A percentile compares a stretch with the other conserved stretches of the same genome.
Conservation (phyloP, 2,329 filamentous ascomycete genomes). For the Colletotrichum lini region DNA sequence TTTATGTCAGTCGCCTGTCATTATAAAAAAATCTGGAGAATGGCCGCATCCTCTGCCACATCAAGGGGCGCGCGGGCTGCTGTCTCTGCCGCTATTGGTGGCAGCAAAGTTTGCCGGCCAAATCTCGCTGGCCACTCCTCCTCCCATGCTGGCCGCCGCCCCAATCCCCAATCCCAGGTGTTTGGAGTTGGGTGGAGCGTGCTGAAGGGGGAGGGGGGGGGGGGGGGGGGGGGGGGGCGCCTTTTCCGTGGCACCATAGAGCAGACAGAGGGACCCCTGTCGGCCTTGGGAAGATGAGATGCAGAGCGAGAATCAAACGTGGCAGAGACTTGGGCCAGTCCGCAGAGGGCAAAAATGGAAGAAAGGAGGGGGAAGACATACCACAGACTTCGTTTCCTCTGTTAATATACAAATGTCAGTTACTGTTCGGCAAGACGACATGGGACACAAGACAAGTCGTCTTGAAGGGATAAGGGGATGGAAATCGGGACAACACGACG, state of each 20-base stretch:
- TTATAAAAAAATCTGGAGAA: background rate
- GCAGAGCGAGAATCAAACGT: too few relatives aligned
- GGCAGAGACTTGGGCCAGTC: background rate
- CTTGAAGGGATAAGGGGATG: background rate
- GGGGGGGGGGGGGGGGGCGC: background rate
- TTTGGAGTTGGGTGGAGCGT: conserved; percentile 24
- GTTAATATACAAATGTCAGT: conserved; percentile 29
- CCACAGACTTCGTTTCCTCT: conserved; percentile 63
- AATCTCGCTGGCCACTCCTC: conserved; percentile 12
- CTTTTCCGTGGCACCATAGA: conserved; percentile 10
- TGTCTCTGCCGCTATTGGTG: conserved; percentile 13
- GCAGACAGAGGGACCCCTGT: conserved; percentile 17
- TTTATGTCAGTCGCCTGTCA: background rate
- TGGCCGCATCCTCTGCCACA: background rate
- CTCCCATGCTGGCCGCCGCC: conserved; percentile 30
- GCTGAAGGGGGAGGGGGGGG: background rate
- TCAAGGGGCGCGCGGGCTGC: background rate
- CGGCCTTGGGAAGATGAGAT: background rate
- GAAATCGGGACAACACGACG: background rate
- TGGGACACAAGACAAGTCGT: background rate
- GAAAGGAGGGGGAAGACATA: conserved; percentile 49
- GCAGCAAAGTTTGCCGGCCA: background rate
- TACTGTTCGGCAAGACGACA: background rate
- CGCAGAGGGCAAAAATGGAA: too few relatives aligned
- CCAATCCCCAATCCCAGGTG: conserved; percentile 27